These are phyloP conservation scores for Saturnispora galanensis DNA, from an alignment of 805 yeast genomes.

Conservation along the genomic window DNA sequence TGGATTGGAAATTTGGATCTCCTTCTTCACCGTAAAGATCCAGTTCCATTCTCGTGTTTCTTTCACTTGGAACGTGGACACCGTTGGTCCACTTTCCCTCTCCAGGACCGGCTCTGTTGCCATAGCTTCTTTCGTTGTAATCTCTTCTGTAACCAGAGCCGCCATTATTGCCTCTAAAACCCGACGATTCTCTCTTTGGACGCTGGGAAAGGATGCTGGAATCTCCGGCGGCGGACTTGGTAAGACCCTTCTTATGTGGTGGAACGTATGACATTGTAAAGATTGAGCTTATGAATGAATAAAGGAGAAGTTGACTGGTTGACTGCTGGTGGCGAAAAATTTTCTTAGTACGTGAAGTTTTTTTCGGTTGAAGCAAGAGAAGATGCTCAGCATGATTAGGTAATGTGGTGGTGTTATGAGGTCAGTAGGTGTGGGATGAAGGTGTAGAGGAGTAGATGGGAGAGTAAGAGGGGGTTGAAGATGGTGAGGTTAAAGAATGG, in stretches of 20 bases:
- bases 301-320: neutral
- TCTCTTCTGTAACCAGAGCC: slow-evolving; percentile 23
- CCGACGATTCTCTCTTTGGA: slow-evolving; percentile 21
- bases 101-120: slow-evolving; percentile 35
- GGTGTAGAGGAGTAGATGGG: too few relatives aligned
- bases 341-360: neutral
- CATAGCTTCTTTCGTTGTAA: slow-evolving; percentile 19
- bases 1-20: slow-evolving; percentile 70
- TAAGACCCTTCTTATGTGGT: slow-evolving; percentile 35
- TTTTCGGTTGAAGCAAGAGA: neutral
- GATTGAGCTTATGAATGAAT: neutral
- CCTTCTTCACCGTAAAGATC: slow-evolving; percentile 78
- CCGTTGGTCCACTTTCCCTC: slow-evolving; percentile 85
- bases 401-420: too few relatives aligned
- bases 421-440: too few relatives aligned
- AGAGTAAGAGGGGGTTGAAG: too few relatives aligned
- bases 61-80: slow-evolving; percentile 73
- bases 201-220: slow-evolving; percentile 4
- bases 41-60: slow-evolving; percentile 58
- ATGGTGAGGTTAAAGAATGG: too few relatives aligned
- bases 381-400: too few relatives aligned
- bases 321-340: neutral
- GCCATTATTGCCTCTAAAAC: slow-evolving; percentile 24
- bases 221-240: slow-evolving; percentile 8
- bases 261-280: slow-evolving; percentile 35